Evolutionary conservation across 73 alveolate genomes (phyloP), one percentile per base, ranked within the genome.

Genomic region (Loxodes magnus): DNA sequence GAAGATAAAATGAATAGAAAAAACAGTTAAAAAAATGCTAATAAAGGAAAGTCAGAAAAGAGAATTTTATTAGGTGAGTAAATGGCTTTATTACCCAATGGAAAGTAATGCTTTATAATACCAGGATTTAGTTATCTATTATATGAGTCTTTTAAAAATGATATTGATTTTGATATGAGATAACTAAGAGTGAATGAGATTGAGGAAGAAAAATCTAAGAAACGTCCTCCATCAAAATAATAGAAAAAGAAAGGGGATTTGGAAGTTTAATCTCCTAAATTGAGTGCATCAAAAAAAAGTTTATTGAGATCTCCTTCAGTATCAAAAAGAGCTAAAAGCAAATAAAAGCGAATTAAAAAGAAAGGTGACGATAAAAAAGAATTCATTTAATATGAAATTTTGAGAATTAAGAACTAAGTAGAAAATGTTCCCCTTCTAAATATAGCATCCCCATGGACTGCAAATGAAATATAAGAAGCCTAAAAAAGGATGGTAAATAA

Each of bases 141-240:
- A 1, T 12, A 12, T 46, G 59, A 46, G 7, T n/a, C 26, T 46
- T 46, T 46, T 24, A 9, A 37, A 0, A 46, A 46, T 25, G 15
- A 37, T 1, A 41, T 25, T 25, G 59, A 46, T 10, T 46, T 46
- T 46, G 59, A 46, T 46, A 46, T 46, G 59, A 46, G 34, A 46
- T 25, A 46, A 2, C 43, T 46, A n/a, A n/a, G n/a, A n/a, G n/a
- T n/a, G n/a, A n/a, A n/a, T n/a, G n/a, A n/a, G n/a, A n/a, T n/a
- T n/a, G n/a, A n/a, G n/a, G n/a, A n/a, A n/a, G n/a, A n/a, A n/a
- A n/a, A n/a, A n/a, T n/a, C n/a, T n/a, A n/a, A n/a, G n/a, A n/a
- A n/a, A n/a, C n/a, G n/a, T n/a, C n/a, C n/a, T n/a, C n/a, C n/a
- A n/a, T n/a, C n/a, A n/a, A n/a, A n/a, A n/a, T n/a, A n/a, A n/a